Conservation (phyloP, 129 eudicot species). For the Gnaphalium uliginosum region DNA sequence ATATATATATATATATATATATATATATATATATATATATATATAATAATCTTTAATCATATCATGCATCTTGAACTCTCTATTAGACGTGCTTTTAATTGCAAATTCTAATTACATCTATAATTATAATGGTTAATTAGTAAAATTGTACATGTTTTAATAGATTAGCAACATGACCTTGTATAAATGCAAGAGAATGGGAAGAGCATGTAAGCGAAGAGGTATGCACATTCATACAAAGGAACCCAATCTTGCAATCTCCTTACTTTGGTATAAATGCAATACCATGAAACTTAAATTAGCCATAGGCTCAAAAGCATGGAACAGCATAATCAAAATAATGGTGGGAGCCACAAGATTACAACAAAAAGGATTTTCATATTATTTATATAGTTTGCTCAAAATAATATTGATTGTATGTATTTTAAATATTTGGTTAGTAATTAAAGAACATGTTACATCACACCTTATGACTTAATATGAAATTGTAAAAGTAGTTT, state of each 20-base stretch:
- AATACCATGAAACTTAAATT: background rate
- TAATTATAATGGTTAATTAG: too few relatives aligned
- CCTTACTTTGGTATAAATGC: constrained; percentile 24
- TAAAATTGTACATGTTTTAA: background rate
- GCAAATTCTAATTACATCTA: too few relatives aligned
- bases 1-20: too few relatives aligned
- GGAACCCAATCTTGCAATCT: constrained; percentile 12
- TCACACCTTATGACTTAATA: background rate
- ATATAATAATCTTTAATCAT: too few relatives aligned
- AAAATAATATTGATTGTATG: background rate
- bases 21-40: too few relatives aligned
- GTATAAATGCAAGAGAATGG: constrained; percentile 27
- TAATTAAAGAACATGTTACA: background rate
- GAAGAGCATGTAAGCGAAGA: constrained; percentile 25
- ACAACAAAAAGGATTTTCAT: constrained; percentile 31
- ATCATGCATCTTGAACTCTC: too few relatives aligned
- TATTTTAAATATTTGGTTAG: background rate
- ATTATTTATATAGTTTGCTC: background rate
- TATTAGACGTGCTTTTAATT: too few relatives aligned
- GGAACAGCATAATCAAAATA: constrained; percentile 27
- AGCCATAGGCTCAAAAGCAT: constrained; percentile 23
- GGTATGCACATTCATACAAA: constrained; percentile 7
- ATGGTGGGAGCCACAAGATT: constrained; percentile 21
- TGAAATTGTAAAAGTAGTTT: background rate
- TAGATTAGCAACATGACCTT: constrained; percentile 18